Conservation (phyloP, 331 rosid genomes). For the Malus hybrid region DNA sequence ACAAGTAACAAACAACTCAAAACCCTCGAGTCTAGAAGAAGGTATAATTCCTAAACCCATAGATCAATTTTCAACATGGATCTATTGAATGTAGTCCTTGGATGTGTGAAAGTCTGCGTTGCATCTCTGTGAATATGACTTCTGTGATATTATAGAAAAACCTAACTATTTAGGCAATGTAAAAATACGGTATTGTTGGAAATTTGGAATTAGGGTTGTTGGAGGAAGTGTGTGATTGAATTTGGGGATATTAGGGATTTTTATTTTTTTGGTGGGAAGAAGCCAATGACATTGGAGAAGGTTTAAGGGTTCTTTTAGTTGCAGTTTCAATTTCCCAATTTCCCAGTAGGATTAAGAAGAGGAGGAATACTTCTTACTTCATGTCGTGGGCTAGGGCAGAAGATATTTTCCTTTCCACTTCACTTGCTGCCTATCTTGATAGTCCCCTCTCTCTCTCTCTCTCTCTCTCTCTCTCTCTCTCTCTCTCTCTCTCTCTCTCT, state of each 20-base stretch:
- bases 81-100: too few relatives aligned
- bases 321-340: not conserved
- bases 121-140: too few relatives aligned
- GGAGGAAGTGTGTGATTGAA: not conserved
- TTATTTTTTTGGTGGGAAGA: not conserved
- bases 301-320: not conserved
- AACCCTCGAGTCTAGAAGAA: too few relatives aligned
- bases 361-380: not conserved
- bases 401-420: constrained; percentile 76
- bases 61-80: too few relatives aligned
- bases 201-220: constrained; percentile 13
- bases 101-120: too few relatives aligned
- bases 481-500: constrained; percentile 19
- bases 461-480: too few relatives aligned
- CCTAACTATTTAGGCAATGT: too few relatives aligned
- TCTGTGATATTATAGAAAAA: too few relatives aligned
- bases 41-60: too few relatives aligned
- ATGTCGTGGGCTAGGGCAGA: constrained; percentile 95
- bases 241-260: not conserved
- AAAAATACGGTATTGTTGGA: not conserved
- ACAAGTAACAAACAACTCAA: too few relatives aligned
- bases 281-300: constrained; percentile 22
- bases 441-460: constrained; percentile 9
- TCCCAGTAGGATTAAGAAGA: not conserved
- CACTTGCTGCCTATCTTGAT: constrained; percentile 95